Evolutionary conservation across 306 rosid genomes (phyloP).

Genomic region (Quercus gilva): DNA sequence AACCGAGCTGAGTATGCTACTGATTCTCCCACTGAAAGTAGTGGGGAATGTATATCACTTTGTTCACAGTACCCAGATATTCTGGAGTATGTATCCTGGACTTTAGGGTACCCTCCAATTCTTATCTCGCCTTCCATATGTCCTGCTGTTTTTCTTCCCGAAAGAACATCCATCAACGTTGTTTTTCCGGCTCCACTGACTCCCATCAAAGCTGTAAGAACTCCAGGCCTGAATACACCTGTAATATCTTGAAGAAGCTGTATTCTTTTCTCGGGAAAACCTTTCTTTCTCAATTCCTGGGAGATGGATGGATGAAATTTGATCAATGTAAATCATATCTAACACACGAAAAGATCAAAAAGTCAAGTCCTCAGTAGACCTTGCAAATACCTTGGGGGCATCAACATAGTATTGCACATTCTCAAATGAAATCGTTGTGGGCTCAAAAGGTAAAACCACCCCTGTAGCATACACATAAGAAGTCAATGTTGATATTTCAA

Average conservation of each 20-base stretch:
- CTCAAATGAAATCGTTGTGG: constrained; percentile 27
- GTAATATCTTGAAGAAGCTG: constrained; percentile 36
- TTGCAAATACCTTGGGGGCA: constrained; percentile 26
- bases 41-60: constrained; percentile 55
- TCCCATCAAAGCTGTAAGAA: constrained; percentile 60
- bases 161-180: constrained; percentile 66
- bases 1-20: constrained; percentile 59
- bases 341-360: background rate
- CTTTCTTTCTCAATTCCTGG: constrained; percentile 29
- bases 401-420: constrained; percentile 33
- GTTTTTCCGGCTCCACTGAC: constrained; percentile 72
- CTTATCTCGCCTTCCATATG: constrained; percentile 47
- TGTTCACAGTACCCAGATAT: constrained; percentile 63
- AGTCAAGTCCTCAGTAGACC: background rate
- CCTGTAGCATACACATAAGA: background rate
- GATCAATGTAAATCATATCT: background rate
- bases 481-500: background rate
- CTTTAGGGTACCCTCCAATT: constrained; percentile 55
- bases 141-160: constrained; percentile 63
- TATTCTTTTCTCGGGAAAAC: constrained; percentile 6
- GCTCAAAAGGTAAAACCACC: constrained; percentile 24
- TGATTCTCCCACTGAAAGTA: constrained; percentile 51
- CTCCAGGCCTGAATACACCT: constrained; percentile 50
- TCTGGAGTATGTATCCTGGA: constrained; percentile 51
- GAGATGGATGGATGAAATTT: background rate